These are phyloP conservation scores for Galerina marginata DNA, from an alignment of 768 basidiomycete genomes.

Conservation along the genomic window DNA sequence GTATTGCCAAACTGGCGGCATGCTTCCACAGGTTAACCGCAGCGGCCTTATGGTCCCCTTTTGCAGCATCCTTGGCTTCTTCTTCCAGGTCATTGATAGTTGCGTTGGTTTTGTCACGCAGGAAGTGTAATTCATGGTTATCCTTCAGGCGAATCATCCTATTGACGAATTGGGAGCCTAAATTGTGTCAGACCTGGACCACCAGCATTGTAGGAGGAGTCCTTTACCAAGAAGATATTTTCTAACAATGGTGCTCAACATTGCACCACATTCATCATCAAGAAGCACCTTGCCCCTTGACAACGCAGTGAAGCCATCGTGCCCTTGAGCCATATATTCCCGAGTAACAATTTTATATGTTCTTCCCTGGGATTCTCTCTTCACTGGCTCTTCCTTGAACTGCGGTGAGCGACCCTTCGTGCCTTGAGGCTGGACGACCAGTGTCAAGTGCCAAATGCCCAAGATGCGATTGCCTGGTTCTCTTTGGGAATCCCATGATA, in stretches of 20 bases:
- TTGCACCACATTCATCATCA: slow-evolving; percentile 82
- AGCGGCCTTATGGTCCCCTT: slow-evolving; percentile 2
- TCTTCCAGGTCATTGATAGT: slow-evolving; percentile 17
- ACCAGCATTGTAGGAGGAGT: neutral
- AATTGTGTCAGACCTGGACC: neutral
- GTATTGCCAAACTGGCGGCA: slow-evolving; percentile 44
- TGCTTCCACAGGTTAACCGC: slow-evolving; percentile 54
- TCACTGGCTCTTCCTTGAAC: slow-evolving; percentile 59
- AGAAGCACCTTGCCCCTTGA: slow-evolving; percentile 71
- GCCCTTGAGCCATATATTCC: slow-evolving; percentile 83
- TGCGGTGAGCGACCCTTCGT: slow-evolving; percentile 29
- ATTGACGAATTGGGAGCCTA: slow-evolving; percentile 79
- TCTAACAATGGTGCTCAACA: slow-evolving; percentile 80
- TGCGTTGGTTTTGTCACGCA: slow-evolving; percentile 42
- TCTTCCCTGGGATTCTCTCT: slow-evolving; percentile 54
- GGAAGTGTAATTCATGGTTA: slow-evolving; percentile 40
- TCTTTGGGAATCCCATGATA: slow-evolving; percentile 85
- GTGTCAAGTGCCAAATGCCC: slow-evolving; percentile 68
- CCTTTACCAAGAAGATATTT: slow-evolving; percentile 79
- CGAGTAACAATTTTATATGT: slow-evolving; percentile 85
- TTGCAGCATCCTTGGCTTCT: slow-evolving; percentile 6
- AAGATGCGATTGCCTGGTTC: slow-evolving; percentile 75
- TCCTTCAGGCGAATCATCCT: slow-evolving; percentile 52
- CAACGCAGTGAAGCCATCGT: slow-evolving; percentile 80
- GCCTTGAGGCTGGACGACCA: slow-evolving; percentile 30